Evolutionary conservation across 1,284 basidiomycete genomes (phyloP).

Genomic region (Sparassis latifolia): DNA sequence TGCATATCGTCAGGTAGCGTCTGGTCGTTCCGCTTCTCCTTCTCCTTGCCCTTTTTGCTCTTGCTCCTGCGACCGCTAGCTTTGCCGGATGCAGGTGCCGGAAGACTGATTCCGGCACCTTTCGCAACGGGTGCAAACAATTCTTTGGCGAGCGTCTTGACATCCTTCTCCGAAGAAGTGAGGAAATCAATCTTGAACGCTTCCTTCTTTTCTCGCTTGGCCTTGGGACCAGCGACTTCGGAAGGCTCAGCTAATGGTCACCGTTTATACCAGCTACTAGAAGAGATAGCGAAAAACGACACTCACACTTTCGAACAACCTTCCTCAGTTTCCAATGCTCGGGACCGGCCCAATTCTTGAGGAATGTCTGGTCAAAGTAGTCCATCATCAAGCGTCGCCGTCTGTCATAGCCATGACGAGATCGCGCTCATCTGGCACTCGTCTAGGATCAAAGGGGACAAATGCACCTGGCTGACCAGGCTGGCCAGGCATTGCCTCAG

Average conservation of each 20-base stretch:
- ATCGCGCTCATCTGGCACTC: slow-evolving; percentile 65
- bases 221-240: slow-evolving; percentile 44
- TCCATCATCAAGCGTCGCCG: slow-evolving; percentile 71
- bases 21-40: slow-evolving; percentile 71
- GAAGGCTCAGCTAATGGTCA: slow-evolving; percentile 39
- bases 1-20: slow-evolving; percentile 96
- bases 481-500: slow-evolving; percentile 20
- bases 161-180: slow-evolving; percentile 50
- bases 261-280: background rate
- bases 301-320: slow-evolving; percentile 67
- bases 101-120: slow-evolving; percentile 61
- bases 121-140: slow-evolving; percentile 76
- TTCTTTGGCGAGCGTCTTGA: slow-evolving; percentile 72
- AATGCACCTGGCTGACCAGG: slow-evolving; percentile 40
- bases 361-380: slow-evolving; percentile 87
- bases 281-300: background rate
- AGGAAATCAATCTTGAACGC: slow-evolving; percentile 88
- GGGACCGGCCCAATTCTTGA: slow-evolving; percentile 97
- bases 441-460: slow-evolving; percentile 76
- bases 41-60: slow-evolving; percentile 39
- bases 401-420: slow-evolving; percentile 82
- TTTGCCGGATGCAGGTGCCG: slow-evolving; percentile 42
- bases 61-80: slow-evolving; percentile 32
- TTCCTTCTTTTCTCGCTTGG: slow-evolving; percentile 75
- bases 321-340: slow-evolving; percentile 96